Conservation (phyloP, 805 yeast genomes). For the Torulaspora indica region DNA sequence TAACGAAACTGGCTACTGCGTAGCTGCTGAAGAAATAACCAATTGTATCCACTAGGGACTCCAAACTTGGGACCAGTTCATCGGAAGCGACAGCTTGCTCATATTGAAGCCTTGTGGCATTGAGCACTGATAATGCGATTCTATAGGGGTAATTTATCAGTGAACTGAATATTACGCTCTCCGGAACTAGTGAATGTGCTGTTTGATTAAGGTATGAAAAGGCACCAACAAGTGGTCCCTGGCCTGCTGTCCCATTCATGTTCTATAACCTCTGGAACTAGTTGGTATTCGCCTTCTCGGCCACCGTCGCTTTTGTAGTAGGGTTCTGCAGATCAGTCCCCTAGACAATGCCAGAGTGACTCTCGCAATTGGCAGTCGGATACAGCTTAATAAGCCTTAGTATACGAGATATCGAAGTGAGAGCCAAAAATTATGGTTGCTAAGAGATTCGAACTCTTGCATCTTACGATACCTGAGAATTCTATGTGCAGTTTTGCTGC, state of each 20-base stretch:
- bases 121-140: slow-evolving; percentile 19
- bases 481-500: slow-evolving; percentile 18
- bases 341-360: background rate
- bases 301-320: background rate
- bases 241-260: slow-evolving; percentile 6
- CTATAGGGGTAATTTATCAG: slow-evolving; percentile 24
- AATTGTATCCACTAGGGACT: slow-evolving; percentile 18
- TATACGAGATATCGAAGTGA: background rate
- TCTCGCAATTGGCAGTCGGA: too few relatives aligned
- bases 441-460: slow-evolving; percentile 37
- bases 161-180: slow-evolving; percentile 14
- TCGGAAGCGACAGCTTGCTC: slow-evolving; percentile 14
- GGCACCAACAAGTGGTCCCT: slow-evolving; percentile 7
- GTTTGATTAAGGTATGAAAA: slow-evolving; percentile 28
- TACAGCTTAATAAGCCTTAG: background rate
- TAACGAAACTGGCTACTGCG: slow-evolving; percentile 50
- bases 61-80: slow-evolving; percentile 7
- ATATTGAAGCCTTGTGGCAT: slow-evolving; percentile 26
- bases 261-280: background rate
- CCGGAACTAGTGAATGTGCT: slow-evolving; percentile 17
- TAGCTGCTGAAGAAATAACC: slow-evolving; percentile 47
- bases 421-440: slow-evolving; percentile 30
- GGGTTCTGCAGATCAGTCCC: background rate
- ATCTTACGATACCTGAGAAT: slow-evolving; percentile 36
- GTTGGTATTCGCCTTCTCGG: background rate